Conservation (phyloP, 495 filamentous ascomycete genomes). For the Xylaria venustula region DNA sequence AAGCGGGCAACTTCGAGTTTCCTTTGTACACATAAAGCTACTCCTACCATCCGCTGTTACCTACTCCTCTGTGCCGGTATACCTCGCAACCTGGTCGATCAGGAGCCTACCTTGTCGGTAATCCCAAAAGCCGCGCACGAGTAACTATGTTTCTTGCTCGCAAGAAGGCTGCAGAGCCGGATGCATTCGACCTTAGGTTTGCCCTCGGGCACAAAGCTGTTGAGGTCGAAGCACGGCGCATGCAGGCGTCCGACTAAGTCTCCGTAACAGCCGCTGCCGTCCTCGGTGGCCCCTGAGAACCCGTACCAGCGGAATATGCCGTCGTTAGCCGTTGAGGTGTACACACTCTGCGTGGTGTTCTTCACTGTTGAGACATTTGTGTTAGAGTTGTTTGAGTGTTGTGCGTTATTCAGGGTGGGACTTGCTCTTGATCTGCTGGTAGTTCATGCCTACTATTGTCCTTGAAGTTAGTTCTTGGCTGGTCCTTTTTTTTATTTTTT, state of each 20-base stretch:
- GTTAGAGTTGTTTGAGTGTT: not conserved
- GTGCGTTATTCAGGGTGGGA: not conserved
- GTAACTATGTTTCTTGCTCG: not conserved
- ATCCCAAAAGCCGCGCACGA: not conserved
- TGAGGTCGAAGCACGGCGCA: not conserved
- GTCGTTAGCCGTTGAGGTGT: not conserved
- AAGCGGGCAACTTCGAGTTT: no score
- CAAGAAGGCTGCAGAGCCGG: not conserved
- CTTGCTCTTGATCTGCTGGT: not conserved
- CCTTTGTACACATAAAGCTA: no score
- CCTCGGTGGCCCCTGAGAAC: not conserved
- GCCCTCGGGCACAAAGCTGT: not conserved
- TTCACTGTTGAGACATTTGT: not conserved
- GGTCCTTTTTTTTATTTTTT: no score
- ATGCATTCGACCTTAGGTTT: conserved; percentile 1
- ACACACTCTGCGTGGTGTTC: conserved; percentile 1
- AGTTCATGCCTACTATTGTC: not conserved
- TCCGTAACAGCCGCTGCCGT: not conserved
- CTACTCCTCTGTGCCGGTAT: no score
- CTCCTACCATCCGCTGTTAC: no score
- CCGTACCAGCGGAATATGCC: conserved; percentile 8
- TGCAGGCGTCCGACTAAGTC: not conserved
- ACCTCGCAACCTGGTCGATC: not conserved
- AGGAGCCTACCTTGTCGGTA: not conserved
- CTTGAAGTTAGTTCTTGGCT: no score